A percentile compares a stretch with the other conserved stretches of the same genome.
phyloP scores from a whole-genome alignment of 345 rosid species.

The Clausena lansium region DNA sequence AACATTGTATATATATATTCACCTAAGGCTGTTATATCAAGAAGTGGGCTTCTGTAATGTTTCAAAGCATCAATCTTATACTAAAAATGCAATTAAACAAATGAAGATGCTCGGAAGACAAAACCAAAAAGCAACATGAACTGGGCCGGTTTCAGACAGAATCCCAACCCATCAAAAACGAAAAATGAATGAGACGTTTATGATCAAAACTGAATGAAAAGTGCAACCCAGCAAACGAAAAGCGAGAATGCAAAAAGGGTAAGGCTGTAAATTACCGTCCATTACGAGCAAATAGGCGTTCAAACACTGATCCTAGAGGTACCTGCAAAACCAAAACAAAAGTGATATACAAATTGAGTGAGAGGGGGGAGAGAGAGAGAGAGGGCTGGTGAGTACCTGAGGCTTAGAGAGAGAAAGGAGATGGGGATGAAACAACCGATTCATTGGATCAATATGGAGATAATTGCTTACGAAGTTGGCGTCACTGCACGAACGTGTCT shows the following conservation, averaged over 20 bases:
- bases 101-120: neutral
- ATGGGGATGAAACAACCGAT: conserved; percentile 12
- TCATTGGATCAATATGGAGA: neutral
- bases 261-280: conserved; percentile 47
- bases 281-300: conserved; percentile 28
- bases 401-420: conserved; percentile 11
- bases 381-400: conserved; percentile 1
- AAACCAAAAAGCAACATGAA: neutral
- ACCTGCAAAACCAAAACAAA: conserved; percentile 33
- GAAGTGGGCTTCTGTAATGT: neutral
- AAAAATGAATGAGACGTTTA: neutral
- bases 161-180: neutral
- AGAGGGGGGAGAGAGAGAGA: neutral
- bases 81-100: neutral
- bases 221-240: conserved; percentile 1
- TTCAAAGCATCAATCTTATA: neutral
- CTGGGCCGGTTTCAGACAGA: neutral
- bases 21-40: neutral
- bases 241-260: neutral
- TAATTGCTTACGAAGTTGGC: neutral
- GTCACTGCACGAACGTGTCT: neutral
- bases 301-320: conserved; percentile 35
- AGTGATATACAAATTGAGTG: neutral
- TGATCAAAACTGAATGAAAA: neutral
- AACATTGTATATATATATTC: neutral